phyloP scores from a whole-genome alignment of 306 rosid genomes.

The Biancaea sappan region DNA sequence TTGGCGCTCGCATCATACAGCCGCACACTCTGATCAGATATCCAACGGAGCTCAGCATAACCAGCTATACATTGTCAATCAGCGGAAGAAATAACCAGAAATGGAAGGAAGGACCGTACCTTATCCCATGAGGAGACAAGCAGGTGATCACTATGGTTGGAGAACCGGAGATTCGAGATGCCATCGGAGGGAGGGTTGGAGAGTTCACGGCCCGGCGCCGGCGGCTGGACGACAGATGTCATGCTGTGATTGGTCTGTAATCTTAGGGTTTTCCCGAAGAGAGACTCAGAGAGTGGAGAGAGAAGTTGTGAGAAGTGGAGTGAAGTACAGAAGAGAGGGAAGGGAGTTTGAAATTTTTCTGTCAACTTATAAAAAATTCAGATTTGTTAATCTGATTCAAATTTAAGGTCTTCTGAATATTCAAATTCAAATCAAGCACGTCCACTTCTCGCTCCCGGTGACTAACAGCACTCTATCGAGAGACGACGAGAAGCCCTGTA shows the following conservation, averaged over 20 bases:
- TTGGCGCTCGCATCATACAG: conserved; percentile 87
- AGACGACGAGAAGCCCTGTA: background rate
- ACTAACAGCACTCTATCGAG: background rate
- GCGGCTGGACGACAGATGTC: conserved; percentile 52
- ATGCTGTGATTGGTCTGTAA: conserved; percentile 31
- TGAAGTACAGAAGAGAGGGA: conserved; percentile 44
- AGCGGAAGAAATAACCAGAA: background rate
- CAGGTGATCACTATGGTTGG: conserved; percentile 83
- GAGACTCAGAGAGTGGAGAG: background rate
- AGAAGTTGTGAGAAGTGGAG: background rate
- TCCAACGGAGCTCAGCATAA: background rate
- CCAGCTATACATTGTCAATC: background rate
- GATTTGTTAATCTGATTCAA: background rate
- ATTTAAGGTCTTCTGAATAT: background rate
- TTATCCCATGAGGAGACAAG: conserved; percentile 98
- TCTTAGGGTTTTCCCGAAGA: background rate
- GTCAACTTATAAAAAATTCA: too few relatives aligned
- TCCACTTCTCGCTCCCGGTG: background rate
- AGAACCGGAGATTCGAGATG: conserved; percentile 86
- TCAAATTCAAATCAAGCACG: conserved; percentile 25
- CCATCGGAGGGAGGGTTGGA: conserved; percentile 87
- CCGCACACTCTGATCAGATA: conserved; percentile 63
- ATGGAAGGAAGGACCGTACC: conserved; percentile 40
- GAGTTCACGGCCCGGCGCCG: conserved; percentile 79
- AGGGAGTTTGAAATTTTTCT: conserved; percentile 39